phyloP scores from a whole-genome alignment of 305 asterid genomes.

The Fraxinus greggii region DNA sequence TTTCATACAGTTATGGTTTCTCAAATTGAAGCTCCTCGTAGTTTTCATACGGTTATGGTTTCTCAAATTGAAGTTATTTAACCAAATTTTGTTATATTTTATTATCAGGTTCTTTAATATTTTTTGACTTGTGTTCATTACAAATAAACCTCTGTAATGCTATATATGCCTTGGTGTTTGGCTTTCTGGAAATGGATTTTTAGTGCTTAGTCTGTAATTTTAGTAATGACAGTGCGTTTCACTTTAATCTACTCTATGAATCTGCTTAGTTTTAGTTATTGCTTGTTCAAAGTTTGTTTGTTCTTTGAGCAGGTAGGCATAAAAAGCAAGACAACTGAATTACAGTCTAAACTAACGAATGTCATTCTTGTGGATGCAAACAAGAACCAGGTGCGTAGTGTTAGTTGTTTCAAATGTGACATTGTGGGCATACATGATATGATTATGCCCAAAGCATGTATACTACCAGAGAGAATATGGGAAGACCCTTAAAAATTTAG shows the following conservation, averaged over 20 bases:
- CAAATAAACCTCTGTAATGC: not conserved
- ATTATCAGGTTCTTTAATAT: not conserved
- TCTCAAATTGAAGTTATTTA: not conserved
- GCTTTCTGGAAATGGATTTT: not conserved
- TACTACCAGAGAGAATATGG: not conserved
- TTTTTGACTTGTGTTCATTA: not conserved
- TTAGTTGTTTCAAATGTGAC: not conserved
- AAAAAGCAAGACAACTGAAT: conserved; percentile 73
- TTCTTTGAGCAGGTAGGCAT: conserved; percentile 77
- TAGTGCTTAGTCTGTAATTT: not conserved
- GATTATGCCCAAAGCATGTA: not conserved
- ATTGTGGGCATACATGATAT: not conserved
- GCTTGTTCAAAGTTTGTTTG: not conserved
- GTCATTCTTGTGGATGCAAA: conserved; percentile 76
- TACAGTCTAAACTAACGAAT: conserved; percentile 78
- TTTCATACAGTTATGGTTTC: not conserved
- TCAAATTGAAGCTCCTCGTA: not conserved
- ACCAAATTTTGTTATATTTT: not conserved
- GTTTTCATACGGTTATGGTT: not conserved
- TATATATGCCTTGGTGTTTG: not conserved
- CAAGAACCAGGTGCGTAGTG: conserved; percentile 73
- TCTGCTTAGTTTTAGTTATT: not conserved
- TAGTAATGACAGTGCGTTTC: not conserved
- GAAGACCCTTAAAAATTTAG: not conserved
- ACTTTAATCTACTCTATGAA: not conserved